Percentiles rank a stretch among this genome's conserved stretches.
Conservation (phyloP, 805 yeast genomes). For the Isabelozyma heimii region DNA sequence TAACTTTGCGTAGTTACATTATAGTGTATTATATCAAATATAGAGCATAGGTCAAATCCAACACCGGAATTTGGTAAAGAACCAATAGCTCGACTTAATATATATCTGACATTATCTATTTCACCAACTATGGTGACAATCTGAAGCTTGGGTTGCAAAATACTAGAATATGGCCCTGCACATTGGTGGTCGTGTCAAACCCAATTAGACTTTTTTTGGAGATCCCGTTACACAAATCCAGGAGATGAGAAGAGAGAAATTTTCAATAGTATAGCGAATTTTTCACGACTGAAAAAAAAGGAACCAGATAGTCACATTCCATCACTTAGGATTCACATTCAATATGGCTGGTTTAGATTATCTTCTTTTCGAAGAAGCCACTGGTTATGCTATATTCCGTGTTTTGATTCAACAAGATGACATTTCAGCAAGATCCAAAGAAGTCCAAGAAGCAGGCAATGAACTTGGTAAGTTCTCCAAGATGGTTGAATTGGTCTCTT, state of each 20-base stretch:
- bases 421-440: slow-evolving; percentile 85
- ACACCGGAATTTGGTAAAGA: not conserved
- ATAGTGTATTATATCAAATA: not conserved
- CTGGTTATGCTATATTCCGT: slow-evolving; percentile 96
- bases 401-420: slow-evolving; percentile 93
- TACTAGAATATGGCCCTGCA: not conserved
- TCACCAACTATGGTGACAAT: too few species aligned
- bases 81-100: not conserved
- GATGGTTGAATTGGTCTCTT: slow-evolving; percentile 87
- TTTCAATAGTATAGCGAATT: not conserved
- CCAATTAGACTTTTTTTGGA: not conserved
- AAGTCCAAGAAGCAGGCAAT: slow-evolving; percentile 86
- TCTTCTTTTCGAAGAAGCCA: slow-evolving; percentile 95
- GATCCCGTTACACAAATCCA: not conserved
- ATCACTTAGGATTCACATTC: not conserved
- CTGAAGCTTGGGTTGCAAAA: not conserved
- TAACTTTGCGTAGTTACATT: slow-evolving; percentile 55
- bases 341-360: slow-evolving; percentile 76
- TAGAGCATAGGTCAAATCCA: not conserved
- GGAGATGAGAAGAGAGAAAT: slow-evolving; percentile 2
- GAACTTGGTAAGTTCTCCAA: slow-evolving; percentile 88
- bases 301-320: not conserved
- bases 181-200: not conserved
- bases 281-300: not conserved
- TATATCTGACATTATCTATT: not conserved